Evolutionary conservation across 208 protist species (phyloP).

Genomic region (Phytomonas sp.): DNA sequence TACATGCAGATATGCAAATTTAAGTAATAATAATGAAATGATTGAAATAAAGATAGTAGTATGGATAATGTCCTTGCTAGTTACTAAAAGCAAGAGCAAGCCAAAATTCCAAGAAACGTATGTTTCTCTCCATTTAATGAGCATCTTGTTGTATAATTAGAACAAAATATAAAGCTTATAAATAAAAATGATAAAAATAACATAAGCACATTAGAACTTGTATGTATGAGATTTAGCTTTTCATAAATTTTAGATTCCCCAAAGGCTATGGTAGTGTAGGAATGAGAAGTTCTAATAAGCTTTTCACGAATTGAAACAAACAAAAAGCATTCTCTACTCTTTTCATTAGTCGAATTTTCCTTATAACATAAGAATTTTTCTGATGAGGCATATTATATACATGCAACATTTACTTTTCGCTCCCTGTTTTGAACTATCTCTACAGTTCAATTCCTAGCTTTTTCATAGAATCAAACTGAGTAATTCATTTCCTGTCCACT

Average conservation of each 20-base stretch:
- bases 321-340: not conserved
- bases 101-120: not conserved
- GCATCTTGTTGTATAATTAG: not conserved
- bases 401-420: not conserved
- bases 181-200: slow-evolving; percentile 8
- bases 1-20: not conserved
- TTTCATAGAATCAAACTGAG: not conserved
- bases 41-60: not conserved
- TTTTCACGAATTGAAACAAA: not conserved
- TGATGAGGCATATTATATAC: not conserved
- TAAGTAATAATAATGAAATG: not conserved
- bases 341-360: not conserved
- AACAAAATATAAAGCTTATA: slow-evolving; percentile 4
- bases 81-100: slow-evolving; percentile 4
- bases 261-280: not conserved
- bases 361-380: not conserved
- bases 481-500: not conserved
- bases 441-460: not conserved
- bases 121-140: too few relatives aligned
- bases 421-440: not conserved
- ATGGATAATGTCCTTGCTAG: not conserved
- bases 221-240: not conserved
- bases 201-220: not conserved
- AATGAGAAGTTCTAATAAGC: not conserved
- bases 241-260: not conserved